Base-by-base conservation (phyloP, 192 early-diverging fungal genomes). In the Dissophora ornata region DNA sequence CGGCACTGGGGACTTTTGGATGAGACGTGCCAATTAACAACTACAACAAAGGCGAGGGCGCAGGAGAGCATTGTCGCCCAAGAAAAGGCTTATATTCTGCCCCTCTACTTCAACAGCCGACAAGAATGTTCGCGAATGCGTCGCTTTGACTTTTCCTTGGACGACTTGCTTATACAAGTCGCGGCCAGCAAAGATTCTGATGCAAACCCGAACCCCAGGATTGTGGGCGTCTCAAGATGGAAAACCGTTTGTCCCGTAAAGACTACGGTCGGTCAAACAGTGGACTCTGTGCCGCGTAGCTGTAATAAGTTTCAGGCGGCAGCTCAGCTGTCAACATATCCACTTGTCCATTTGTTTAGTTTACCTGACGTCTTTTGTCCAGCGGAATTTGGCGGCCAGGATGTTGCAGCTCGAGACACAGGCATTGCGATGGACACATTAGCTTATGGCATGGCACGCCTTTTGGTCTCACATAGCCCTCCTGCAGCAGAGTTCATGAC, bases 261-360 rank as follows among this genome's bases (percentile, higher is more conserved):
- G 6, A 32, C 28, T 12, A 10, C 32, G 19, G 7, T 32, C 36
- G 19, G 33, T 1, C 10, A 12, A n/a, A 5, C 10, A 3, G 53
- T 4, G 9, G n/a, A 4, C 13, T 26, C n/a, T 1, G 16, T 53
- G 0, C 69, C 69, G 7, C 29, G 61, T 1, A 64, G 61, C 46
- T 15, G 11, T 18, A 73, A 64, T 28, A 19, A 22, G 16, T 64
- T 28, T 26, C 69, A 73, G 38, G 36, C 12, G 12, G 18, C 4
- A 24, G 69, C 69, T 16, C 15, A 38, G 44, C 12, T 19, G 0
- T 73, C 69, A 1, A 10, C 44, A 5, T 73, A 73, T 25, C 69
- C 69, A 13, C 69, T 73, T 18, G 36, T 73, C 18, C 69, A 73
- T 6, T 44, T 73, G 22, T 58, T 73, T 25, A 64, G 40, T 16